Percentiles rank a stretch among this genome's conserved stretches.
Evolutionary conservation across 345 rosid species (phyloP).

Genomic region (Eucalyptus viminalis): DNA sequence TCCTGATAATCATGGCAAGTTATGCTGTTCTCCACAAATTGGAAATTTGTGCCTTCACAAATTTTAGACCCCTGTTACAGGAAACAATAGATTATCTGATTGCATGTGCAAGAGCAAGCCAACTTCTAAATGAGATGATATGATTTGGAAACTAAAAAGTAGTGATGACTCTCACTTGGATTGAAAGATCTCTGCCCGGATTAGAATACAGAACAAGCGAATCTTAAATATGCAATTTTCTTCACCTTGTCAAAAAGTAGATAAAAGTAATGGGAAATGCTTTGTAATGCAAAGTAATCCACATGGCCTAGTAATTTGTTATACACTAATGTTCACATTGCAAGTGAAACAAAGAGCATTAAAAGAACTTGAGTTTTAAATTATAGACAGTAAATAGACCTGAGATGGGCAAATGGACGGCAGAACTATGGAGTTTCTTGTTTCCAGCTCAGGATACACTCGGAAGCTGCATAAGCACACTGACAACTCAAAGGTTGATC

Average conservation of each 20-base stretch:
- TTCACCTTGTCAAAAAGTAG: background rate
- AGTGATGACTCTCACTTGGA: background rate
- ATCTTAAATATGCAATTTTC: background rate
- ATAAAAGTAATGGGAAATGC: background rate
- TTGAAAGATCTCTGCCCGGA: background rate
- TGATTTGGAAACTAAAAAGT: background rate
- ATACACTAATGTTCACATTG: background rate
- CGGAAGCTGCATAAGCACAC: conserved; percentile 46
- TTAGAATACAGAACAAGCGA: background rate
- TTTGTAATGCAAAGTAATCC: background rate
- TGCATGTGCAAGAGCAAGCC: background rate
- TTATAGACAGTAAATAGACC: conserved; percentile 22
- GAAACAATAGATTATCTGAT: background rate
- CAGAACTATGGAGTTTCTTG: conserved; percentile 60
- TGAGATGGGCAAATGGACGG: conserved; percentile 84
- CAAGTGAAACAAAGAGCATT: background rate
- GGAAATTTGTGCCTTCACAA: conserved; percentile 78
- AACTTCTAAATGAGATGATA: background rate
- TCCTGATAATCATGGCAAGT: conserved; percentile 88
- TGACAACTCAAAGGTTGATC: background rate
- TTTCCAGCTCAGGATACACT: conserved; percentile 81
- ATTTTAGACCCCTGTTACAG: conserved; percentile 44
- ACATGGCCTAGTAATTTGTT: background rate
- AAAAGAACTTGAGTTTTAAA: background rate
- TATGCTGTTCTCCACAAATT: conserved; percentile 49